Conservation (phyloP, 2,329 filamentous ascomycete genomes). For the Gremmenia infestans region DNA sequence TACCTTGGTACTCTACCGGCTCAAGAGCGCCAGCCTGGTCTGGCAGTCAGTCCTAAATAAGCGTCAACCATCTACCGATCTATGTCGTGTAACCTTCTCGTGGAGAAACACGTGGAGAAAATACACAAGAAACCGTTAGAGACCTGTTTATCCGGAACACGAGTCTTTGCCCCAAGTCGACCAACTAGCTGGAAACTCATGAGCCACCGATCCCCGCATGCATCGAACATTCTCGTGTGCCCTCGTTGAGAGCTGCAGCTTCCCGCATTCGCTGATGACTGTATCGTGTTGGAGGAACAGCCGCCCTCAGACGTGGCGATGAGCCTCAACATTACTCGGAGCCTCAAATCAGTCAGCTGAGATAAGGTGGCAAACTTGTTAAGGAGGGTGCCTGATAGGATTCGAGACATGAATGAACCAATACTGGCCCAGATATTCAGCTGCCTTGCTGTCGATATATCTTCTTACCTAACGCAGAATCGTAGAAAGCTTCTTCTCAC, state of each 20-base stretch:
- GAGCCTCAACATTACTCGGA: background rate
- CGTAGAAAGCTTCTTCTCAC: background rate
- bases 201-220: background rate
- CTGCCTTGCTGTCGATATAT: background rate
- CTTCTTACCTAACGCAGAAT: background rate
- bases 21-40: background rate
- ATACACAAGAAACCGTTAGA: background rate
- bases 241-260: background rate
- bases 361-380: background rate
- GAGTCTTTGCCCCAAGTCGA: background rate
- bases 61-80: background rate
- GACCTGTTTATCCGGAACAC: background rate
- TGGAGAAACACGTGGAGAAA: background rate
- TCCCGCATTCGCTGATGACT: background rate
- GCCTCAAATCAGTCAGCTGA: background rate
- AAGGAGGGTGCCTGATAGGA: background rate
- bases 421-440: background rate
- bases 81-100: background rate
- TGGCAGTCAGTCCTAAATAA: background rate
- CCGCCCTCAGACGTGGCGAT: background rate
- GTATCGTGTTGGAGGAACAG: background rate
- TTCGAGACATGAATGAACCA: background rate
- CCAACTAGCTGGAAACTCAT: background rate
- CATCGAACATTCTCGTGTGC: background rate
- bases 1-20: background rate